Evolutionary conservation across 257 asterid genomes (phyloP).

Genomic region (Penstemon barbatus): DNA sequence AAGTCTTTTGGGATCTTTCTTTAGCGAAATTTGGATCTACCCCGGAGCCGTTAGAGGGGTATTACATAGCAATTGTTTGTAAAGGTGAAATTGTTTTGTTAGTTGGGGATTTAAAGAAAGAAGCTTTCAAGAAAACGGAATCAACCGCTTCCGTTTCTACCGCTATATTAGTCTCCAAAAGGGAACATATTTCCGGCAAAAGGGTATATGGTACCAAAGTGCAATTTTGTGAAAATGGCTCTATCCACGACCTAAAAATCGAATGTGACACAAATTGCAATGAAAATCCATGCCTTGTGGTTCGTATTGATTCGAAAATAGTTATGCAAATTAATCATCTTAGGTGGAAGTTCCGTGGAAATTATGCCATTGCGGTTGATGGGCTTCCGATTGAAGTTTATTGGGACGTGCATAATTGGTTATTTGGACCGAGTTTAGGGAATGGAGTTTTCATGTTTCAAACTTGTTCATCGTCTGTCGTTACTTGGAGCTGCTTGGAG

Average conservation of each 20-base stretch:
- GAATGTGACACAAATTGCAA: slow-evolving; percentile 57
- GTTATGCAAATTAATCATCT: slow-evolving; percentile 79
- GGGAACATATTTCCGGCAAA: slow-evolving; percentile 74
- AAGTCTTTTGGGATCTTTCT: slow-evolving; percentile 80
- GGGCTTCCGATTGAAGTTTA: slow-evolving; percentile 81
- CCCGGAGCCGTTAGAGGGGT: slow-evolving; percentile 85
- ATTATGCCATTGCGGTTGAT: slow-evolving; percentile 64
- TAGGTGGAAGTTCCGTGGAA: slow-evolving; percentile 86
- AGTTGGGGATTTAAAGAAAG: slow-evolving; percentile 79
- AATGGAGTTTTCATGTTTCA: slow-evolving; percentile 80
- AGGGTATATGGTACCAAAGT: slow-evolving; percentile 64
- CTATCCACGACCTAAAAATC: slow-evolving; percentile 66
- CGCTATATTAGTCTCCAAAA: slow-evolving; percentile 63
- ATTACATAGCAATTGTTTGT: slow-evolving; percentile 65
- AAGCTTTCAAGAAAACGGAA: slow-evolving; percentile 77
- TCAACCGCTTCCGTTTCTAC: slow-evolving; percentile 43
- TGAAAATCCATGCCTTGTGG: slow-evolving; percentile 60
- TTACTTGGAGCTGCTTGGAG: slow-evolving; percentile 48
- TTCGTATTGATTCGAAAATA: slow-evolving; percentile 60
- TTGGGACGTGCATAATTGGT: slow-evolving; percentile 93
- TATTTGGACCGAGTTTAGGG: slow-evolving; percentile 64
- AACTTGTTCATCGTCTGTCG: slow-evolving; percentile 46
- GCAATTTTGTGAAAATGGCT: slow-evolving; percentile 66
- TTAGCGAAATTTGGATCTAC: slow-evolving; percentile 78
- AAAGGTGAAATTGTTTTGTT: slow-evolving; percentile 64